Conservation (phyloP, 2,329 filamentous ascomycete species). For the Chrysoporthe austroafricana region DNA sequence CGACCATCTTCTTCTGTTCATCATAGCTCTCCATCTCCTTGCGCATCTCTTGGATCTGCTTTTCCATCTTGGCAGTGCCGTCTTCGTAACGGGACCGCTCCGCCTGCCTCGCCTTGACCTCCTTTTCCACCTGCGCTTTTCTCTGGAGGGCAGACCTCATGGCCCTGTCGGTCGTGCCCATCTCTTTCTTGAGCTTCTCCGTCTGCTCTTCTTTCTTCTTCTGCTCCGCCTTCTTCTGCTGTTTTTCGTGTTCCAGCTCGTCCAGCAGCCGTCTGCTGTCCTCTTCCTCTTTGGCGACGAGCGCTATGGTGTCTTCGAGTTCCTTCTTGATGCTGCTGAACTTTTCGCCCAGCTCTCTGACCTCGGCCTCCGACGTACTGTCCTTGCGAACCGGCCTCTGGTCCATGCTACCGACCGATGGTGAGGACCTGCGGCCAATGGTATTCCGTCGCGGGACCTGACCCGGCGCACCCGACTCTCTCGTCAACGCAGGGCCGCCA, state of each 20-base stretch:
- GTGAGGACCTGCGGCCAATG: constrained; percentile 75
- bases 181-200: constrained; percentile 78
- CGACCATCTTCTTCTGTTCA: constrained; percentile 55
- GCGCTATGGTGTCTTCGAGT: constrained; percentile 75
- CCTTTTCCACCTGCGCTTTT: constrained; percentile 75
- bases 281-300: constrained; percentile 72
- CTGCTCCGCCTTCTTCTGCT: constrained; percentile 74
- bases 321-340: constrained; percentile 82
- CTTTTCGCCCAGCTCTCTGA: constrained; percentile 79
- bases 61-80: constrained; percentile 70
- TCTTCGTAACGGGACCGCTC: constrained; percentile 73
- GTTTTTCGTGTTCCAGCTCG: constrained; percentile 75
- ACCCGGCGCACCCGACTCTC: constrained; percentile 61
- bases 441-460: constrained; percentile 63
- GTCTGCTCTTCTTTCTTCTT: constrained; percentile 93
- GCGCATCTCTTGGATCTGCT: constrained; percentile 63
- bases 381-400: constrained; percentile 51
- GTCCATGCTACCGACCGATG: constrained; percentile 64
- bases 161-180: constrained; percentile 77
- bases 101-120: constrained; percentile 68
- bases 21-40: constrained; percentile 58
- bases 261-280: constrained; percentile 69
- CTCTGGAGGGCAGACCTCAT: constrained; percentile 82
- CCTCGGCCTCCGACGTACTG: constrained; percentile 60
- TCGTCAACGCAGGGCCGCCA: constrained; percentile 60